Evolutionary conservation across 306 rosid genomes (phyloP).

Genomic region (Pachyrhizus erosus): DNA sequence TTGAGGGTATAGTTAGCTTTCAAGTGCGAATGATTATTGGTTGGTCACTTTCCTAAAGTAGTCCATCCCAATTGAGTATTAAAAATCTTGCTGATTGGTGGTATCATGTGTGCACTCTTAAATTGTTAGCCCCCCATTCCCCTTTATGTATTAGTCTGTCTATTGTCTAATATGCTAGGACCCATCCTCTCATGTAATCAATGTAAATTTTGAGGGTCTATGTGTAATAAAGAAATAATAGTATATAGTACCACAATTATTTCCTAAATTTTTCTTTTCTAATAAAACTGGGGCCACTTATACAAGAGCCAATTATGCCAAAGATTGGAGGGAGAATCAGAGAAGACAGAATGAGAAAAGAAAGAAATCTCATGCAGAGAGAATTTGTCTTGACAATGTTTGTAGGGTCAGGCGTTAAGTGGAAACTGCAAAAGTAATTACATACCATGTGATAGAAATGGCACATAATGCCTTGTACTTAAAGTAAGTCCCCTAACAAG

Average conservation of each 20-base stretch:
- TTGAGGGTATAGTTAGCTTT: conserved; percentile 22
- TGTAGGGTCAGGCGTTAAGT: conserved; percentile 51
- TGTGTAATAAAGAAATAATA: conserved; percentile 17
- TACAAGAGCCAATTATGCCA: conserved; percentile 54
- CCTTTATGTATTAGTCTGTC: conserved; percentile 17
- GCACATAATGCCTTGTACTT: conserved; percentile 42
- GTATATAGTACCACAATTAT: conserved; percentile 21
- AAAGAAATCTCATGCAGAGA: conserved; percentile 21
- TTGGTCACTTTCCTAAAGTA: conserved; percentile 40
- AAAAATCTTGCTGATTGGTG: conserved; percentile 43
- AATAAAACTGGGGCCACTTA: conserved; percentile 42
- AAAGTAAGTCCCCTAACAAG: conserved; percentile 27
- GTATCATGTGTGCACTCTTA: conserved; percentile 28
- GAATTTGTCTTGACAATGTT: conserved; percentile 46
- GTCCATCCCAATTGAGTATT: conserved; percentile 36
- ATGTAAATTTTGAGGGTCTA: conserved; percentile 19
- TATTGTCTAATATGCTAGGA: conserved; percentile 21
- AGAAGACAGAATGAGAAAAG: conserved; percentile 39
- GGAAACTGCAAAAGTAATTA: conserved; percentile 51
- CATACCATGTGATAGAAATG: conserved; percentile 55
- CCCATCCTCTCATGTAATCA: conserved; percentile 36
- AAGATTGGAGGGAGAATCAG: conserved; percentile 58
- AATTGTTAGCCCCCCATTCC: conserved; percentile 7
- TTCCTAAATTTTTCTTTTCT: neutral
- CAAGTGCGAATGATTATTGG: conserved; percentile 42